phyloP scores from a whole-genome alignment of 352 stramenopile genomes.

The Phytophthora sansomeana region DNA sequence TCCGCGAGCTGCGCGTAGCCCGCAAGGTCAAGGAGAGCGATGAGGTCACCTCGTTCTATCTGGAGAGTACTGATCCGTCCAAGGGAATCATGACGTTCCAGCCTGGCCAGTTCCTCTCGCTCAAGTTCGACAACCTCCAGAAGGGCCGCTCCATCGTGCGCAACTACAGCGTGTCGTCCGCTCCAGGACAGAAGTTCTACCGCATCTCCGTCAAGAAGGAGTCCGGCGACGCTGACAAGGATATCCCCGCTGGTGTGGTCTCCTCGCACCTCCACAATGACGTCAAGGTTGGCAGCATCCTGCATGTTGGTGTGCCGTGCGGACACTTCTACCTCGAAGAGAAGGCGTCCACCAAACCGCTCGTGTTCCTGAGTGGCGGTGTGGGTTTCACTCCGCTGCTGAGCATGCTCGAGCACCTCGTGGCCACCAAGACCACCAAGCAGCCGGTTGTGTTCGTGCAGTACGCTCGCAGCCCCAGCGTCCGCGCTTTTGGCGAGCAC shows the following conservation, averaged over 20 bases:
- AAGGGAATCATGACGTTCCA: conserved; percentile 53
- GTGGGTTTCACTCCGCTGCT: conserved; percentile 69
- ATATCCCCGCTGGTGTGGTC: conserved; percentile 48
- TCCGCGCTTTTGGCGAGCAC: conserved; percentile 42
- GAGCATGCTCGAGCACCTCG: conserved; percentile 55
- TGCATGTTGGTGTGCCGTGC: conserved; percentile 60
- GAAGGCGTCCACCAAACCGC: conserved; percentile 44
- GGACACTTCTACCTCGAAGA: conserved; percentile 61
- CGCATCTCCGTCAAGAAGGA: conserved; percentile 72
- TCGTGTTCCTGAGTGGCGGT: conserved; percentile 67
- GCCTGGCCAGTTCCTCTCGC: conserved; percentile 66
- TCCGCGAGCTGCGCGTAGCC: conserved; percentile 61
- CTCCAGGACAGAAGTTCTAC: conserved; percentile 48
- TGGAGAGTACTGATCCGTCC: conserved; percentile 46
- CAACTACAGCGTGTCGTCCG: conserved; percentile 67
- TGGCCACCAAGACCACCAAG: conserved; percentile 32
- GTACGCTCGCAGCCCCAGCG: conserved; percentile 47
- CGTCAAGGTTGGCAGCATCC: conserved; percentile 54
- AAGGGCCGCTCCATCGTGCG: conserved; percentile 51
- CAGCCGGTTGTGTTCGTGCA: conserved; percentile 55
- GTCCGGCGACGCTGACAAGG: conserved; percentile 33
- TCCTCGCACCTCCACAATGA: conserved; percentile 69
- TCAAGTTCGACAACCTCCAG: conserved; percentile 53
- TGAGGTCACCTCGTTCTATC: conserved; percentile 68
- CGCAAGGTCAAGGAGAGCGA: conserved; percentile 57